Base-by-base conservation (phyloP, 768 basidiomycete genomes). In the Arthromyces matolae region DNA sequence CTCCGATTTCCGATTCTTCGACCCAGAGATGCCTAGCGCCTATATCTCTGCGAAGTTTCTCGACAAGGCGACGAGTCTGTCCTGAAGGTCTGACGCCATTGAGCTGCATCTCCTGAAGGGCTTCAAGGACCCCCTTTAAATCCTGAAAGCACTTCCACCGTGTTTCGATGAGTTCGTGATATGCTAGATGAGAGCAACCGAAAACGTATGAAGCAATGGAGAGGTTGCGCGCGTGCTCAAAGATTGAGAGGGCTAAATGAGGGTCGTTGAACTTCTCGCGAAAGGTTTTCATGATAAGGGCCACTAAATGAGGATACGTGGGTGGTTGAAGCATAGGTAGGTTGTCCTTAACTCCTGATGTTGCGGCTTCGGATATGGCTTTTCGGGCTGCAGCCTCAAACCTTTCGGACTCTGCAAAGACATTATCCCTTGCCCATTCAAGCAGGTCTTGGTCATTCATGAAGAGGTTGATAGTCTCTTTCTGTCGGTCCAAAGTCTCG, bases 141-240 rank as follows among this genome's bases (percentile, higher is more conserved):
- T 95, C 91, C n/a, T 79, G 79, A 71, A 94, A 90, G 46, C 76
- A 80, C 7, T 71, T 66, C 94, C 94, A 97, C 16, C 81, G 80
- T n/a, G 88, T 91, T 58, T 80, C 73, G 22, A 97, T 79, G 16
- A 93, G 75, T 61, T 95, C 91, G 64, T 93, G 92, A 66, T 95
- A 96, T 0, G 85, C 87, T 8, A 76, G 76, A 0, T 93, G 88
- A 8, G 89, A 86, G 65, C 94, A 97, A 2, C 93, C 94, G 57
- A 85, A 84, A 24, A 94, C 85, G 64, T 90, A 97, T 4, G 87
- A 91, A 4, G 83, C 74, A 40, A 86, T 78, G 1, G 88, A 90
- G 3, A 83, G 77, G 32, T 77, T 76, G 32, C 83, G 79, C 0
- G 91, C 88, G 62, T 93, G 77, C 41, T 84, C 73, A 70, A 96